Evolutionary conservation across 371 early-diverging fungal genomes (phyloP).

Genomic region (Homolaphlyctis polyrhiza): DNA sequence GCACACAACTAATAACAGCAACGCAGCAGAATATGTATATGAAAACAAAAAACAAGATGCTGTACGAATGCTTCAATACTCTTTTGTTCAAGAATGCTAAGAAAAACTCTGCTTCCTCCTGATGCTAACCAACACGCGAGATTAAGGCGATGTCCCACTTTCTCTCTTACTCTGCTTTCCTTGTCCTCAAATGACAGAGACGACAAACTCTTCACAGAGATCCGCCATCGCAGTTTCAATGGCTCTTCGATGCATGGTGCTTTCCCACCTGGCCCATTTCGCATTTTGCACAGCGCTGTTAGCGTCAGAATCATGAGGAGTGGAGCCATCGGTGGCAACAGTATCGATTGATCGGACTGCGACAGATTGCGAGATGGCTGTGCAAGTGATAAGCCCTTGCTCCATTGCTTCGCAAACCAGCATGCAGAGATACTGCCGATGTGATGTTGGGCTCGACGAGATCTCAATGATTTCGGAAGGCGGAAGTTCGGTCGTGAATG

Average conservation of each 20-base stretch:
- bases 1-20: too few relatives aligned
- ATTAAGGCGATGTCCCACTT: too few relatives aligned
- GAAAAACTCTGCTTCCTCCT: too few relatives aligned
- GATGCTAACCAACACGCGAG: too few relatives aligned
- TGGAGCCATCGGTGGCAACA: background rate
- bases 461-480: conserved; percentile 4
- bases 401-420: conserved; percentile 1
- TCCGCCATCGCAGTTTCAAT: conserved; percentile 19
- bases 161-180: too few relatives aligned
- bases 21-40: too few relatives aligned
- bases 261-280: conserved; percentile 7
- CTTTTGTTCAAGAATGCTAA: too few relatives aligned
- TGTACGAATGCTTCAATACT: too few relatives aligned
- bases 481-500: conserved; percentile 6
- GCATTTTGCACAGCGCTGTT: background rate
- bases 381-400: background rate
- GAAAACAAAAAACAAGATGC: too few relatives aligned
- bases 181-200: background rate
- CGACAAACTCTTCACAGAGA: conserved; percentile 20
- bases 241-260: conserved; percentile 6
- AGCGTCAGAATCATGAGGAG: background rate
- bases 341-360: background rate
- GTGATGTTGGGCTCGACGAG: background rate
- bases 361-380: conserved; percentile 15
- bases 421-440: conserved; percentile 16